phyloP scores from a whole-genome alignment of 1,284 basidiomycete genomes.

The Takashimella koratensis region DNA sequence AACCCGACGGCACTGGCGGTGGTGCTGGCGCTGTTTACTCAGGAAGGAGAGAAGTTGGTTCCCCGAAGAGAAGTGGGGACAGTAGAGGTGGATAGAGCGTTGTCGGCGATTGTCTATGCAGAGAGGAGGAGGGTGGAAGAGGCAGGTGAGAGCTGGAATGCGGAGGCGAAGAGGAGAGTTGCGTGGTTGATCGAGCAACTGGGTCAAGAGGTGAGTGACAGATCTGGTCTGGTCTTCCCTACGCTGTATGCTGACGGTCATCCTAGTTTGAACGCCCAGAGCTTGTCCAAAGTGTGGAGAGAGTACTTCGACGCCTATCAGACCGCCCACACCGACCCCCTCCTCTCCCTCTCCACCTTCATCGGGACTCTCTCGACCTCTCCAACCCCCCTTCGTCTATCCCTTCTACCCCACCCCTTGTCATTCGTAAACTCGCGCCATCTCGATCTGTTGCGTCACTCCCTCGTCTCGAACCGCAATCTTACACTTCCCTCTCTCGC shows the following conservation, averaged over 20 bases:
- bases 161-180: neutral
- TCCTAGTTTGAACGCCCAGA: neutral
- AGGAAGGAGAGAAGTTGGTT: neutral
- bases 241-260: neutral
- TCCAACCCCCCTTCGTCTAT: neutral
- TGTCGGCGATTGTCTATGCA: neutral
- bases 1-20: neutral
- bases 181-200: neutral
- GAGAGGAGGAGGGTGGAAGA: neutral
- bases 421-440: neutral
- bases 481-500: neutral
- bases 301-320: neutral
- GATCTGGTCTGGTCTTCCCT: neutral
- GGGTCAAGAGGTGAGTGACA: neutral
- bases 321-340: neutral
- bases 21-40: neutral
- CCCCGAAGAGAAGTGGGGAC: neutral
- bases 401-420: neutral
- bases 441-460: neutral
- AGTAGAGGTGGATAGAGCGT: neutral
- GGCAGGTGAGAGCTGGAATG: neutral
- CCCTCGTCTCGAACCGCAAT: neutral
- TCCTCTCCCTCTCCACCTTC: neutral
- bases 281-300: neutral
- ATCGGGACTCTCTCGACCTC: neutral